Percentiles rank a stretch among this genome's conserved stretches.
Conservation (phyloP, 495 filamentous ascomycete genomes). For the Clohesyomyces aquaticus region DNA sequence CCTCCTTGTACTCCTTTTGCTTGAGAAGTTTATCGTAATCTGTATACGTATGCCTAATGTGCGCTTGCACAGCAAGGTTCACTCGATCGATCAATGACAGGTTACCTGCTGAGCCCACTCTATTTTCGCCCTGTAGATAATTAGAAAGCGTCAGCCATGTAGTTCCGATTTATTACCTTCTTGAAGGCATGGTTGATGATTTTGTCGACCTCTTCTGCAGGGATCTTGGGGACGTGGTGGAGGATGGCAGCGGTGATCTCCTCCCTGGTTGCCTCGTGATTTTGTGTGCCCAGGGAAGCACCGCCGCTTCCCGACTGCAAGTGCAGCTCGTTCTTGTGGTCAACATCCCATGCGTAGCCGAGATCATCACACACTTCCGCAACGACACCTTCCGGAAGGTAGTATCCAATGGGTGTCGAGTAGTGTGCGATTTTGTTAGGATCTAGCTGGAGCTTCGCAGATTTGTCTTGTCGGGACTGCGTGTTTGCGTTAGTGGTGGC, state of each 20-base stretch:
- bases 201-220: slow-evolving; percentile 70
- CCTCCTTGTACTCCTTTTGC: slow-evolving; percentile 63
- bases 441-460: background rate
- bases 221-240: slow-evolving; percentile 87
- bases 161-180: slow-evolving; percentile 58
- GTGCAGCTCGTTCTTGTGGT: slow-evolving; percentile 3
- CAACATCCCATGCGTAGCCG: slow-evolving; percentile 28
- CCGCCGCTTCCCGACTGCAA: background rate
- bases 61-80: slow-evolving; percentile 81
- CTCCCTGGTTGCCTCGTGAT: slow-evolving; percentile 63
- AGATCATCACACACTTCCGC: slow-evolving; percentile 54
- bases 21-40: slow-evolving; percentile 80
- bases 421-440: background rate
- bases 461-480: background rate
- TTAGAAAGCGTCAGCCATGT: slow-evolving; percentile 8
- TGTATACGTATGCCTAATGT: slow-evolving; percentile 85
- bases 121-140: slow-evolving; percentile 52
- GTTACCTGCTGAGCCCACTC: slow-evolving; percentile 70
- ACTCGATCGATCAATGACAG: slow-evolving; percentile 73
- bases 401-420: slow-evolving; percentile 64
- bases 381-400: slow-evolving; percentile 65
- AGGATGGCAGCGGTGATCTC: slow-evolving; percentile 74
- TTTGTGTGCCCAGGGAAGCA: slow-evolving; percentile 9
- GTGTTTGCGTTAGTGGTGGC: no score
- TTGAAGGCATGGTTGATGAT: slow-evolving; percentile 84